Conservation (phyloP, 208 protist species). For the Acanthamoeba lugdunensis region DNA sequence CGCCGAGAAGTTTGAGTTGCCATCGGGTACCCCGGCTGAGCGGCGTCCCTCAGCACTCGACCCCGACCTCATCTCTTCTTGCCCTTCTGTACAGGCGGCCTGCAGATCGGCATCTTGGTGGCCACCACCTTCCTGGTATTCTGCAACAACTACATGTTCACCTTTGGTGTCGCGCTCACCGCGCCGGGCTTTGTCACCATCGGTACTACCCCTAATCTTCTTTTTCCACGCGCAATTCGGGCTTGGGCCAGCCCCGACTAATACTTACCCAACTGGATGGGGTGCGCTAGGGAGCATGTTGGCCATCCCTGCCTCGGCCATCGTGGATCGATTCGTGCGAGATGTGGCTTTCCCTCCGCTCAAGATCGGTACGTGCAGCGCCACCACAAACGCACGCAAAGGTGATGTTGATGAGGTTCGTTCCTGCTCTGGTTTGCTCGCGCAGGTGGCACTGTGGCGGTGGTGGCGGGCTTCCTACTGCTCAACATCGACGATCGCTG, state of each 20-base stretch:
- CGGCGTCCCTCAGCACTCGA: too few species aligned
- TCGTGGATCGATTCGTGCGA: constrained; percentile 9
- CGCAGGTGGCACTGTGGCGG: neutral
- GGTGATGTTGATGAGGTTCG: neutral
- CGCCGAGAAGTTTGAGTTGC: constrained; percentile 6
- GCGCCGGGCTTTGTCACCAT: constrained; percentile 25
- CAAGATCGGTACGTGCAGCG: neutral
- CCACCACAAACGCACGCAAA: neutral
- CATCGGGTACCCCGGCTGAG: neutral
- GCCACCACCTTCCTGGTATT: constrained; percentile 13
- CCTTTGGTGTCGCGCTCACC: constrained; percentile 23
- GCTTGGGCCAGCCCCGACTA: neutral
- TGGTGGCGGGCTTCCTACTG: constrained; percentile 3
- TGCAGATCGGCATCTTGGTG: constrained; percentile 27
- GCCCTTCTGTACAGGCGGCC: neutral
- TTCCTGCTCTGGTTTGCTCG: neutral
- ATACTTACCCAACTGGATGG: neutral
- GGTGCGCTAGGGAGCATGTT: neutral
- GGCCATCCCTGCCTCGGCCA: constrained; percentile 14
- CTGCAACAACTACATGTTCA: constrained; percentile 46
- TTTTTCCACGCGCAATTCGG: neutral
- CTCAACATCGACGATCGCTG: constrained; percentile 27
- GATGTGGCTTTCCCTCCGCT: neutral
- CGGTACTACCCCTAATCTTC: neutral
- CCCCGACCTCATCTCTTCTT: neutral